Conservation (phyloP, 2,329 filamentous ascomycete genomes). For the Didymella glomerata region DNA sequence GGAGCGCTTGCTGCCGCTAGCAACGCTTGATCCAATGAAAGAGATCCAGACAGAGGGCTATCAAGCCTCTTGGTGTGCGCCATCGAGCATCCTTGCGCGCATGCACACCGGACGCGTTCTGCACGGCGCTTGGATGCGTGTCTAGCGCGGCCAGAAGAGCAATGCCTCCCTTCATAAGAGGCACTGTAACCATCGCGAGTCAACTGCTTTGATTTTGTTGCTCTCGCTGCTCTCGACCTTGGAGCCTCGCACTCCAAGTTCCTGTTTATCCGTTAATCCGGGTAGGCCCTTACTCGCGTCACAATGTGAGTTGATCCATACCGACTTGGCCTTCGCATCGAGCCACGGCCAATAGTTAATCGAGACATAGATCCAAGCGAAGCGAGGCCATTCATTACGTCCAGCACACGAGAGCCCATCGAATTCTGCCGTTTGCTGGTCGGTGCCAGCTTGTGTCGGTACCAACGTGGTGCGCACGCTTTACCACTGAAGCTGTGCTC, state of each 20-base stretch:
- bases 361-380: conserved; percentile 25
- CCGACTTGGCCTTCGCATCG: conserved; percentile 31
- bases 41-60: conserved; percentile 24
- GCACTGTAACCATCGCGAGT: conserved; percentile 15
- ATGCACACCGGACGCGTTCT: conserved; percentile 44
- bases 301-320: conserved; percentile 19
- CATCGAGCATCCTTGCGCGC: conserved; percentile 36
- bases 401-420: conserved; percentile 32
- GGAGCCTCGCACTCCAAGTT: not conserved
- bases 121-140: conserved; percentile 43
- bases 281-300: conserved; percentile 12
- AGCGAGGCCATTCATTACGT: conserved; percentile 34
- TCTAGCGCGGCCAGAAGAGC: conserved; percentile 34
- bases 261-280: not conserved
- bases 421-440: conserved; percentile 37
- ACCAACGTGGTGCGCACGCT: conserved; percentile 26
- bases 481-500: conserved; percentile 13
- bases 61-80: conserved; percentile 36
- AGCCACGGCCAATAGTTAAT: conserved; percentile 26
- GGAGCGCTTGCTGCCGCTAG: conserved; percentile 31
- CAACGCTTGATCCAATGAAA: conserved; percentile 36
- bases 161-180: conserved; percentile 29
- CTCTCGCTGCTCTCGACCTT: not conserved
- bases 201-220: not conserved
- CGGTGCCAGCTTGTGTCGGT: conserved; percentile 24